phyloP scores from a whole-genome alignment of 352 stramenopile genomes.

The Globisporangium solare region DNA sequence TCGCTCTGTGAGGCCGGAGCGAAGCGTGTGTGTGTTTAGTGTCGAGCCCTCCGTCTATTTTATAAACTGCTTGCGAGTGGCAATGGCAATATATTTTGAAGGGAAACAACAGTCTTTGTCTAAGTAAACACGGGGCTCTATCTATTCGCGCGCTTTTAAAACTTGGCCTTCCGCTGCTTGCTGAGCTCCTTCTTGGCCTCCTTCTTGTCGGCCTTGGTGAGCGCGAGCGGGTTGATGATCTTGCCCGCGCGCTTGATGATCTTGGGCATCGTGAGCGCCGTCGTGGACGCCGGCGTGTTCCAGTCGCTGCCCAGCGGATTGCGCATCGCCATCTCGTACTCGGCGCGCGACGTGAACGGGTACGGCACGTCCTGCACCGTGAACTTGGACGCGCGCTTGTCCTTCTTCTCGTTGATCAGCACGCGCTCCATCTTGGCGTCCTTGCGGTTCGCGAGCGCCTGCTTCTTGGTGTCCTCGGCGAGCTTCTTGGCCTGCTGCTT shows the following conservation, averaged over 20 bases:
- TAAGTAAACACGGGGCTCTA: constrained; percentile 8
- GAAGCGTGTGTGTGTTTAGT: not conserved
- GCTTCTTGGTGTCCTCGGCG: constrained; percentile 63
- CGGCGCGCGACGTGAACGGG: constrained; percentile 94
- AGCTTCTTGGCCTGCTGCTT: constrained; percentile 72
- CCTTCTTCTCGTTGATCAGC: constrained; percentile 87
- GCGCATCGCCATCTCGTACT: constrained; percentile 97
- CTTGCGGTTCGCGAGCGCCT: constrained; percentile 60
- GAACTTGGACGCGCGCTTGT: constrained; percentile 86
- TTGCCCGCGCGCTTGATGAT: constrained; percentile 91
- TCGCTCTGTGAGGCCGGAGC: not conserved
- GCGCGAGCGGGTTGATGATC: constrained; percentile 91
- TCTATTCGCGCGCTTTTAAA: constrained; percentile 27
- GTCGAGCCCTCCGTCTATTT: no score
- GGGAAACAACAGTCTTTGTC: not conserved
- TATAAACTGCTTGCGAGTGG: no score
- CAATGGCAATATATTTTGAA: no score
- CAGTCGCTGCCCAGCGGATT: constrained; percentile 92
- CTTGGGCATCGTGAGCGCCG: constrained; percentile 91
- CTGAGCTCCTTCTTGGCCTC: constrained; percentile 71
- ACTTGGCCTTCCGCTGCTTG: constrained; percentile 82
- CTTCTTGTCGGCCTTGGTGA: constrained; percentile 84
- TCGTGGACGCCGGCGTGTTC: constrained; percentile 91
- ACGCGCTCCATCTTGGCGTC: constrained; percentile 67
- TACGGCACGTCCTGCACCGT: constrained; percentile 92